phyloP scores from a whole-genome alignment of 106 monocot genomes.

The Allium fistulosum region DNA sequence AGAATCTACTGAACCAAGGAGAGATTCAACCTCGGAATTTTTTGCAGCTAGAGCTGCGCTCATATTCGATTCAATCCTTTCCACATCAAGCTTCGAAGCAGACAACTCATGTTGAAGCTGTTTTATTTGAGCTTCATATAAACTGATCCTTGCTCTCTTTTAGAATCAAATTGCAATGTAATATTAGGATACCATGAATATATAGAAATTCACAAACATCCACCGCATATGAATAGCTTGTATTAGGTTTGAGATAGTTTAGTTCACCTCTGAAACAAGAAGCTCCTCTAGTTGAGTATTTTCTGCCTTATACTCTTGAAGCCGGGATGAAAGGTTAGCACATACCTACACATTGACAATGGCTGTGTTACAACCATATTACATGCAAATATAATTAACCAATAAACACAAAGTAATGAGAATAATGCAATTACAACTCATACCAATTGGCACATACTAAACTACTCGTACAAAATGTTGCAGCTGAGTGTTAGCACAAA shows the following conservation, averaged over 20 bases:
- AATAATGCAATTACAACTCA: too few species aligned
- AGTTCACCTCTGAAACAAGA: conserved; percentile 81
- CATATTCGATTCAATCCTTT: conserved; percentile 70
- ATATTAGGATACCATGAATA: not conserved
- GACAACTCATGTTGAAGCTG: conserved; percentile 83
- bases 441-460: too few species aligned
- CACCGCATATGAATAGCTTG: not conserved
- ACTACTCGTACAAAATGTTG: too few species aligned
- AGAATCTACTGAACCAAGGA: conserved; percentile 56
- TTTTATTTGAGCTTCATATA: conserved; percentile 79
- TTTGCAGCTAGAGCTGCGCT: conserved; percentile 77
- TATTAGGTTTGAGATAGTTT: not conserved
- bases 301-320: conserved; percentile 96
- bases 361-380: not conserved
- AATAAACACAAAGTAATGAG: too few species aligned
- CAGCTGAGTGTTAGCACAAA: too few species aligned
- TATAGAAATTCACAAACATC: conserved; percentile 3
- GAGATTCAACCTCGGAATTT: conserved; percentile 82
- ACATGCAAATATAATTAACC: not conserved
- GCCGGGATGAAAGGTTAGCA: conserved; percentile 94
- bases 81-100: conserved; percentile 46
- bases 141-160: conserved; percentile 75
- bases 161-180: conserved; percentile 5
- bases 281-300: conserved; percentile 96
- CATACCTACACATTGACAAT: conserved; percentile 54